Evolutionary conservation across 192 early-diverging fungal genomes (phyloP).

Genomic region (Coemansia sp.): DNA sequence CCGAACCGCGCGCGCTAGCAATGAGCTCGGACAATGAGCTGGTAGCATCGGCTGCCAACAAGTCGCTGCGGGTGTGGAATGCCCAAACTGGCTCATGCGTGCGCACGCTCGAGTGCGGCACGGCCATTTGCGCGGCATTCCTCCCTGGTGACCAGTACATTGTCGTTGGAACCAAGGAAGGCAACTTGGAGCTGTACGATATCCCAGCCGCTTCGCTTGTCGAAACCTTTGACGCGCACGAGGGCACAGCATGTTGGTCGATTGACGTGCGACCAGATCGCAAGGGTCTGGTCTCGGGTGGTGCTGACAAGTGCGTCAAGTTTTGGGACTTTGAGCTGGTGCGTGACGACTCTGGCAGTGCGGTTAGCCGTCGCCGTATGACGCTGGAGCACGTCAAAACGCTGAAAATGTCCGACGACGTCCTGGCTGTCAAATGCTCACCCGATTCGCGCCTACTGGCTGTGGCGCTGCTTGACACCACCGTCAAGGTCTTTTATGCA

Average conservation of each 20-base stretch:
- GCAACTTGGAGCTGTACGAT: conserved; percentile 88
- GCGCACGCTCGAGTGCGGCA: conserved; percentile 87
- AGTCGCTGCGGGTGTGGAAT: conserved; percentile 89
- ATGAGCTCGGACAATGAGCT: conserved; percentile 87
- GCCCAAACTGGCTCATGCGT: conserved; percentile 78
- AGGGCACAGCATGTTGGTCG: conserved; percentile 80
- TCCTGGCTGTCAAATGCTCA: conserved; percentile 80
- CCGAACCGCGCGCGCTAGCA: conserved; percentile 86
- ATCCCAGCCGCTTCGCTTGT: conserved; percentile 79
- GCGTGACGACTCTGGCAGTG: conserved; percentile 38
- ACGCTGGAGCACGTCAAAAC: conserved; percentile 86
- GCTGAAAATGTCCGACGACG: conserved; percentile 92
- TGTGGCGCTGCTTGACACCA: conserved; percentile 88
- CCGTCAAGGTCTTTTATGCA: conserved; percentile 95
- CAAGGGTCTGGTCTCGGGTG: conserved; percentile 86
- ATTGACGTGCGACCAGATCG: conserved; percentile 84
- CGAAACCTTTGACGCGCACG: conserved; percentile 89
- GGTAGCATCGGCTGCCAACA: conserved; percentile 82
- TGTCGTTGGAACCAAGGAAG: conserved; percentile 91
- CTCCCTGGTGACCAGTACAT: conserved; percentile 84
- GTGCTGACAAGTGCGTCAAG: conserved; percentile 93
- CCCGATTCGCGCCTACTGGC: conserved; percentile 87
- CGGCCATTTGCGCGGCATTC: conserved; percentile 90
- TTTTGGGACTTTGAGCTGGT: conserved; percentile 95
- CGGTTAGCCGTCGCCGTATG: conserved; percentile 56